These are phyloP conservation scores for Monosporascus sp. DNA, from an alignment of 2,329 filamentous ascomycete species.

Conservation along the genomic window DNA sequence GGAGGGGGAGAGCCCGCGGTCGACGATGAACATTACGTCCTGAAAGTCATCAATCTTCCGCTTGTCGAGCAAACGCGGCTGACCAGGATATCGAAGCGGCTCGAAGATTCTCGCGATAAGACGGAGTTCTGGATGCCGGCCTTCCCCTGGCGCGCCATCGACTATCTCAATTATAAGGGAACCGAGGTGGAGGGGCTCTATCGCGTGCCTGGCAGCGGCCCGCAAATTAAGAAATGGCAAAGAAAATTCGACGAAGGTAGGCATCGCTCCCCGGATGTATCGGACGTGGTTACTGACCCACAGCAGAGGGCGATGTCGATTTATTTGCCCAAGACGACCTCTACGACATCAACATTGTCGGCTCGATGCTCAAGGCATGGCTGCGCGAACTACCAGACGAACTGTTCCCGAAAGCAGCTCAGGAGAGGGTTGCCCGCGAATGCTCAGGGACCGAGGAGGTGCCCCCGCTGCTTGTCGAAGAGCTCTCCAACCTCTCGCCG, in stretches of 20 bases:
- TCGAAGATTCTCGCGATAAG: conserved; percentile 87
- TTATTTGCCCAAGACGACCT: conserved; percentile 82
- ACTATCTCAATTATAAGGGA: conserved; percentile 92
- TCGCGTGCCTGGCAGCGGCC: conserved; percentile 82
- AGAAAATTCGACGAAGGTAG: conserved; percentile 80
- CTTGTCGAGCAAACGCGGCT: conserved; percentile 84
- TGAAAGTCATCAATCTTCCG: conserved; percentile 80
- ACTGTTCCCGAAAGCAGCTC: conserved; percentile 78
- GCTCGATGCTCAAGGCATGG: conserved; percentile 95
- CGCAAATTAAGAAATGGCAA: conserved; percentile 91
- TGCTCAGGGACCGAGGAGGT: conserved; percentile 75
- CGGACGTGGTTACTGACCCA: conserved; percentile 13
- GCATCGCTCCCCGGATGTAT: conserved; percentile 12
- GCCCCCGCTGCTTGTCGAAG: conserved; percentile 81
- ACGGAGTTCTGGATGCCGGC: conserved; percentile 99
- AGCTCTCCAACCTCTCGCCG: conserved; percentile 87
- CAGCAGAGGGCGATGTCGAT: conserved; percentile 75
- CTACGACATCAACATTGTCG: conserved; percentile 95
- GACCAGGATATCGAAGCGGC: conserved; percentile 83
- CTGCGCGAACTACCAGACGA: conserved; percentile 91
- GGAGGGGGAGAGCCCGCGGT: conserved; percentile 50
- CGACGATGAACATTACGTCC: conserved; percentile 77
- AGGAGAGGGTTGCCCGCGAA: conserved; percentile 74
- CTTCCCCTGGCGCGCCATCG: conserved; percentile 90
- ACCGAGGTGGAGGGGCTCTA: conserved; percentile 93